Conservation (phyloP, 257 asterid genomes). For the Petrea volubilis region DNA sequence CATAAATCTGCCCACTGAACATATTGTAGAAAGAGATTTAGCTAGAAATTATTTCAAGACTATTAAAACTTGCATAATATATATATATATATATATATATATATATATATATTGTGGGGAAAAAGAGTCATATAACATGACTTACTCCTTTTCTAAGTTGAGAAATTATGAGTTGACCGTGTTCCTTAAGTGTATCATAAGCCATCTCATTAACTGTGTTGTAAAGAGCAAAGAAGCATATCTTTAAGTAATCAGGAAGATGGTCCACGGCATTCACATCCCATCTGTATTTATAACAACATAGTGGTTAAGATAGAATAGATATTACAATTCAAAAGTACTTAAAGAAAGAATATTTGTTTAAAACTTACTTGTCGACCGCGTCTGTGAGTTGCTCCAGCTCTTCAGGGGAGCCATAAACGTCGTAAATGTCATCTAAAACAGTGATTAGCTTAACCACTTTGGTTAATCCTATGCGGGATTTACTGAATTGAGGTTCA, state of each 20-base stretch:
- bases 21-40: neutral
- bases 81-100: too few species aligned
- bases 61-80: too few species aligned
- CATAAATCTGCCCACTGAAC: conserved; percentile 37
- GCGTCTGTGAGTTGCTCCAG: conserved; percentile 15
- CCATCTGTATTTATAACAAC: conserved; percentile 28
- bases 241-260: conserved; percentile 37
- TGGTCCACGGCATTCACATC: conserved; percentile 22
- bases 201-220: conserved; percentile 24
- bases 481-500: neutral
- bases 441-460: conserved; percentile 8
- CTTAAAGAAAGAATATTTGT: neutral
- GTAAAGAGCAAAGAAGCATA: conserved; percentile 20
- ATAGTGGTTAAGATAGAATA: neutral
- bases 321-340: neutral
- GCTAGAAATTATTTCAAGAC: too few species aligned
- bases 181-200: conserved; percentile 17
- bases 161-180: conserved; percentile 5
- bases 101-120: neutral
- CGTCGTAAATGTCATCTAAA: conserved; percentile 24
- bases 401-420: conserved; percentile 15
- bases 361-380: conserved; percentile 6
- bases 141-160: conserved; percentile 30
- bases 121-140: neutral
- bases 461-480: conserved; percentile 17